These are phyloP conservation scores for Metschnikowia lunata DNA, from an alignment of 805 yeast genomes.

Conservation along the genomic window DNA sequence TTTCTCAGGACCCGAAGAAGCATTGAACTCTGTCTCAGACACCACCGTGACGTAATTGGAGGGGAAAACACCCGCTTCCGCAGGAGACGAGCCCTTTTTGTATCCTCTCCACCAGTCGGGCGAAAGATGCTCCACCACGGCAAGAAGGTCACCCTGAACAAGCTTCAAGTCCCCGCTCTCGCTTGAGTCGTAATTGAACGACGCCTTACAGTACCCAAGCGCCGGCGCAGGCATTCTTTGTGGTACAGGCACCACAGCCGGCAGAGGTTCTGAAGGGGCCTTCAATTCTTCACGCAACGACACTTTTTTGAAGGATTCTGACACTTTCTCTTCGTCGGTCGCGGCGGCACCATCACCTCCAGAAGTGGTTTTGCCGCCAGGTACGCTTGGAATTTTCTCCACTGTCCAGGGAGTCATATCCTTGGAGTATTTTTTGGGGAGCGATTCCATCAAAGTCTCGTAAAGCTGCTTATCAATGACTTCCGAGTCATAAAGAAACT, in stretches of 20 bases:
- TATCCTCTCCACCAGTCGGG: slow-evolving; percentile 91
- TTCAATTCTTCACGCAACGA: slow-evolving; percentile 14
- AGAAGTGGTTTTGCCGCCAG: slow-evolving; percentile 5
- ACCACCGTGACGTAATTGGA: slow-evolving; percentile 67
- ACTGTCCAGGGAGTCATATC: slow-evolving; percentile 49
- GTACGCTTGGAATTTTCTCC: slow-evolving; percentile 22
- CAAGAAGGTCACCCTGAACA: slow-evolving; percentile 61
- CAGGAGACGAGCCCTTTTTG: slow-evolving; percentile 30
- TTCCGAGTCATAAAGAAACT: slow-evolving; percentile 69
- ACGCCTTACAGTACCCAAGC: slow-evolving; percentile 50
- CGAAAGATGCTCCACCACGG: slow-evolving; percentile 67
- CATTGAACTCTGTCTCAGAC: slow-evolving; percentile 29
- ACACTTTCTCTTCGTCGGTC: slow-evolving; percentile 1
- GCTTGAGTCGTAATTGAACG: slow-evolving; percentile 71
- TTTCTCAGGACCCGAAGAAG: slow-evolving; percentile 18
- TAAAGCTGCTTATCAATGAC: slow-evolving; percentile 59
- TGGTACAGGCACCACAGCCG: slow-evolving; percentile 13
- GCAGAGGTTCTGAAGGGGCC: slow-evolving; percentile 18
- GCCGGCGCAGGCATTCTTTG: slow-evolving; percentile 16
- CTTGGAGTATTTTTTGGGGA: slow-evolving; percentile 56
- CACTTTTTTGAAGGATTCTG: slow-evolving; percentile 10
- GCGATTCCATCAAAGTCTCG: slow-evolving; percentile 42
- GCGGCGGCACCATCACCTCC: slow-evolving; percentile 5
- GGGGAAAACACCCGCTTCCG: slow-evolving; percentile 80
- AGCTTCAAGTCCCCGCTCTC: slow-evolving; percentile 72